Percentiles rank a stretch among this genome's conserved stretches.
These are phyloP conservation scores for Pseudohyphozyma bogoriensis DNA, from an alignment of 768 basidiomycete species.

Conservation along the genomic window DNA sequence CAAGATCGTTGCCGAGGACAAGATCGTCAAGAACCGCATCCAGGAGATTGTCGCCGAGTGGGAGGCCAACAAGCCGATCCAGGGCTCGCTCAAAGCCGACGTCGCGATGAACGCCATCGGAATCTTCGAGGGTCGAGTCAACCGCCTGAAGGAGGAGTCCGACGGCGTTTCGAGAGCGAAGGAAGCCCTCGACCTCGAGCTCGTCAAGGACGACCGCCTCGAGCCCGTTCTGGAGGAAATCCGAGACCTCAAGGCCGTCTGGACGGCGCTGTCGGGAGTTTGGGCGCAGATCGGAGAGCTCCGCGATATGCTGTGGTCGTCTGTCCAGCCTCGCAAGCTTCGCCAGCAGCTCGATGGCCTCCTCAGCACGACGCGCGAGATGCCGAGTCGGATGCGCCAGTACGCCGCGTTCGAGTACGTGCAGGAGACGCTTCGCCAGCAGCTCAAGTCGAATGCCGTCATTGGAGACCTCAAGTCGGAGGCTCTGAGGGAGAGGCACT, in stretches of 20 bases:
- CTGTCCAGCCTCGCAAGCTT: slow-evolving; percentile 81
- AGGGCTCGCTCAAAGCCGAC: slow-evolving; percentile 91
- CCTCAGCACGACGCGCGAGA: slow-evolving; percentile 86
- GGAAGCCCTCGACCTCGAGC: slow-evolving; percentile 88
- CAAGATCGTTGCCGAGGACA: slow-evolving; percentile 99
- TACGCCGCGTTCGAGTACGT: slow-evolving; percentile 98
- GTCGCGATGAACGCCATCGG: slow-evolving; percentile 93
- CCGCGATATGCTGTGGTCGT: slow-evolving; percentile 78
- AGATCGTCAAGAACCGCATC: slow-evolving; percentile 93
- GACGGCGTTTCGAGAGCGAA: slow-evolving; percentile 92
- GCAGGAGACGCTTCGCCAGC: slow-evolving; percentile 72
- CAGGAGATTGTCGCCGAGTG: slow-evolving; percentile 81
- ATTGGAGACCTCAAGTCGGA: slow-evolving; percentile 95
- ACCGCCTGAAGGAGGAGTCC: slow-evolving; percentile 83
- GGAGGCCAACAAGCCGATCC: slow-evolving; percentile 92
- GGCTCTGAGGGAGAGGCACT: slow-evolving; percentile 92
- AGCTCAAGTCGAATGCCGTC: slow-evolving; percentile 79
- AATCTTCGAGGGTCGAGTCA: slow-evolving; percentile 84
- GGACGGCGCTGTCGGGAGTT: slow-evolving; percentile 95
- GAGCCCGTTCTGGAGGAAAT: slow-evolving; percentile 92
- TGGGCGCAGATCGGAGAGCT: slow-evolving; percentile 89
- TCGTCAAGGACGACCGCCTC: slow-evolving; percentile 70
- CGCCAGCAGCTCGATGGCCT: slow-evolving; percentile 89
- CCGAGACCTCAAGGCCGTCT: slow-evolving; percentile 91
- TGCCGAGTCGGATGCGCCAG: slow-evolving; percentile 98